Evolutionary conservation across 768 basidiomycete species (phyloP), one percentile per base, ranked within the genome.

Genomic region (Macrolepiota dolichaula): DNA sequence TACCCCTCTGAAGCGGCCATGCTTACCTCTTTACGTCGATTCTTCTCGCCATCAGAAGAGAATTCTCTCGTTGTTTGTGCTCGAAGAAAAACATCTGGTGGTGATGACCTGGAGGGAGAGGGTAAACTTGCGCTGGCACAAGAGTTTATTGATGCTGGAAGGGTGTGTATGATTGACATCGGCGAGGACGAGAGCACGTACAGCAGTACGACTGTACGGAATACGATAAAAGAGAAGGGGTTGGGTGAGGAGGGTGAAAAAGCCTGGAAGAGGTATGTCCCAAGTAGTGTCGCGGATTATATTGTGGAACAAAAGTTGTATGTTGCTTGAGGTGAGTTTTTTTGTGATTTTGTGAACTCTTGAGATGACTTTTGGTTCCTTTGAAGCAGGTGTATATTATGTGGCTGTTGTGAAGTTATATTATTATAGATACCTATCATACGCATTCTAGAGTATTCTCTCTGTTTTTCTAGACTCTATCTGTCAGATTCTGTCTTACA

Each of bases 181-280:
- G 84, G 79, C 1, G 76, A 79, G 40, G 74, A 75, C 38, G 79
- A 86, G 65, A 79, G 77, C 67, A 79, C 72, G 2, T 82, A 84
- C 64, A 93, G 92, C 69, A 93, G 91, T 5, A 94, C 84, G 27
- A 75, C 80, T 46, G 83, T 94, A 4, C 80, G 92, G 15, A 70
- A 73, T 29, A 73, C 77, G 40, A 74, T 86, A 13, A 64, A 67
- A 2, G 62, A 62, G 27, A 49, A 68, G 35, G 73, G 72, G 15
- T 40, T 67, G 46, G 64, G 55, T 35, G 62, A 60, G 47, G 50
- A 52, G 40, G 65, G 59, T 42, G 64, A 42, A 68, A 77, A 62
- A 62, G 63, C 5, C 1, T 89, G 87, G 87, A 74, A 67, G 52
- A 65, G 62, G 10, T 74, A 84, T 65, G 83, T 88, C 22, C 75